Evolutionary conservation across 176 grass and related monocot species (phyloP), one percentile per base, ranked within the genome.

Genomic region (Musa acuminata): DNA sequence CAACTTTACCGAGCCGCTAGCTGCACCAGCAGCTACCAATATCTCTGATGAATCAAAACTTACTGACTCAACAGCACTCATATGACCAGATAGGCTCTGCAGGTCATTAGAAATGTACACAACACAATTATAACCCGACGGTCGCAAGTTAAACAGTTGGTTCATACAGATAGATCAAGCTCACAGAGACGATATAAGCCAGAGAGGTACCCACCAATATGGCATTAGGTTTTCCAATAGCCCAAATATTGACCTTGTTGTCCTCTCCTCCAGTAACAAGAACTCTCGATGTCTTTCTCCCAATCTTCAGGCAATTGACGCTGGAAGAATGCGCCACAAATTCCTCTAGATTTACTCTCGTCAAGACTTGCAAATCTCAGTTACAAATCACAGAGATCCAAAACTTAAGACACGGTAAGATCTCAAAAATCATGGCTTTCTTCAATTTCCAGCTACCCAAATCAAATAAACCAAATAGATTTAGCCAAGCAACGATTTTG

Each of bases 281-380:
- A 76, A 97, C 87, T 29, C 94, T 88, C 4, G 90, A 97, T 11
- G 94, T 91, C 79, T 87, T 97, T 85, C 90, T 87, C 60, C 94
- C 94, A 20, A 97, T 97, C 86, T 90, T 97, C 74, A 97, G 94
- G 77, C 94, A 97, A 87, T 97, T 97, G 13, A 97, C 90, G 89
- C 93, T 97, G 80, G 94, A 97, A 13, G 90, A 73, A 73, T 97
- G 94, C 3, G 94, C 94, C 29, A 97, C 94, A 93, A 97, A 97
- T 87, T 97, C 94, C 94, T 97, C 94, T 96, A 78, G 14, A 16
- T 48, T 25, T 65, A 78, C 87, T 25, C 19, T 52, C 72, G 94
- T 97, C 80, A 97, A 93, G 90, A 74, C 54, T 68, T 75, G 23
- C 24, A 68, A 55, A 67, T 68, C 52, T 69, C 51, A 60, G 20